These are phyloP conservation scores for Xylaria telfairii DNA, from an alignment of 495 filamentous ascomycete genomes.

Conservation along the genomic window DNA sequence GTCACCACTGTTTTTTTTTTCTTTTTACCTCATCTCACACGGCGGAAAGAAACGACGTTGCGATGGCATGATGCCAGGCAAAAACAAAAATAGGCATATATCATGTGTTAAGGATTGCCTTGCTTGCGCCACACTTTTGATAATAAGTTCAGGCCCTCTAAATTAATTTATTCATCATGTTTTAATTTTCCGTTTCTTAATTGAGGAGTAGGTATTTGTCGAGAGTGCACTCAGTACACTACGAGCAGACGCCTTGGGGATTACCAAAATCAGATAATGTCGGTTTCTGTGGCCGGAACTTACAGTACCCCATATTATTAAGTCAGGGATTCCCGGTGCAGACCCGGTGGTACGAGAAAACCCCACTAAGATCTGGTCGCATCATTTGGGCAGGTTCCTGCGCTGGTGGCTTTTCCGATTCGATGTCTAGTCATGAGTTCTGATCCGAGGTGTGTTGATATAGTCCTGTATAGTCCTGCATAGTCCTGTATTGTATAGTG, in stretches of 20 bases:
- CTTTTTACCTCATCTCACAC: background rate
- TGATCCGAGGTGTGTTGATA: too few relatives aligned
- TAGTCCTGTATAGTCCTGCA: too few relatives aligned
- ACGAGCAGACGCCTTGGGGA: background rate
- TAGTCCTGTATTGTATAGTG: too few relatives aligned
- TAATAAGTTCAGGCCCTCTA: background rate
- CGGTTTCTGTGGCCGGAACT: background rate
- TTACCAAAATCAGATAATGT: conserved; percentile 9
- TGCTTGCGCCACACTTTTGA: background rate
- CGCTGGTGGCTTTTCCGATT: background rate
- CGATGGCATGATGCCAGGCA: background rate
- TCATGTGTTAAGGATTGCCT: background rate
- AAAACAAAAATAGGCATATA: background rate
- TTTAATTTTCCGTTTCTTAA: background rate
- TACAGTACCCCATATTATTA: background rate
- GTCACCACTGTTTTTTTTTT: background rate
- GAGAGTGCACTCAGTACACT: background rate
- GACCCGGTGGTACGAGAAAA: background rate
- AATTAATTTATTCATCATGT: background rate
- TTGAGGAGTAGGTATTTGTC: too few relatives aligned
- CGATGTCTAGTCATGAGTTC: conserved; percentile 1
- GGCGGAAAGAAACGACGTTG: background rate
- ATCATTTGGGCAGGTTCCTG: conserved; percentile 1
- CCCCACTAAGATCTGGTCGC: conserved; percentile 17
- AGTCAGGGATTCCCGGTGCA: too few relatives aligned